phyloP scores from a whole-genome alignment of 2,329 filamentous ascomycete genomes.

The Apiospora aurea region DNA sequence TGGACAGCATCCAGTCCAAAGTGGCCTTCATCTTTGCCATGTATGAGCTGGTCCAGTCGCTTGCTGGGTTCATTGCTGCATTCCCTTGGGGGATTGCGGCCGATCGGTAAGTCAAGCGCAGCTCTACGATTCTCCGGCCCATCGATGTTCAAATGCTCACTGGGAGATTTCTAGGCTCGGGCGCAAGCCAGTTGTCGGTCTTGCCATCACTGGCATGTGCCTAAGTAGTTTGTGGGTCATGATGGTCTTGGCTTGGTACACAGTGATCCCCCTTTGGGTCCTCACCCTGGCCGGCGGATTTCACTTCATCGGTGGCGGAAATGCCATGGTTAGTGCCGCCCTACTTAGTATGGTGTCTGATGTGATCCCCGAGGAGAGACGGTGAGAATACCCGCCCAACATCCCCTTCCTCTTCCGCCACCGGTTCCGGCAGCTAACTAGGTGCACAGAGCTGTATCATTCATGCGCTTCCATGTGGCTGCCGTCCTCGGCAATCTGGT shows the following conservation, averaged over 20 bases:
- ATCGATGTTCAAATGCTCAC: background rate
- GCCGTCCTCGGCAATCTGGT: slow-evolving; percentile 45
- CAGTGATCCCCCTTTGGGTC: slow-evolving; percentile 41
- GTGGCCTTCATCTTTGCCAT: slow-evolving; percentile 46
- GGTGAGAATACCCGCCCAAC: slow-evolving; percentile 30
- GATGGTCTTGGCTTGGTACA: slow-evolving; percentile 43
- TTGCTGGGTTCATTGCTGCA: slow-evolving; percentile 44
- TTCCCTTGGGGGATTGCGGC: slow-evolving; percentile 49
- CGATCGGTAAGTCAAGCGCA: slow-evolving; percentile 38
- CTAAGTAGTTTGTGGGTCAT: slow-evolving; percentile 40
- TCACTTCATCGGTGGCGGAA: slow-evolving; percentile 45
- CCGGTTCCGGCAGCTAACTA: background rate
- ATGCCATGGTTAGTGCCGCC: slow-evolving; percentile 40
- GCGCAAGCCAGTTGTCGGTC: slow-evolving; percentile 43
- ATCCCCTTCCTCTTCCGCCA: background rate
- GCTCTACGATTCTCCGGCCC: background rate
- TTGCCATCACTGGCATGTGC: slow-evolving; percentile 41
- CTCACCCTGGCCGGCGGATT: slow-evolving; percentile 44
- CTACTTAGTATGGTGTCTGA: slow-evolving; percentile 47
- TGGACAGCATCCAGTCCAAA: slow-evolving; percentile 42
- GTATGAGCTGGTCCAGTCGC: slow-evolving; percentile 37
- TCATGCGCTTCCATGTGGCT: slow-evolving; percentile 42
- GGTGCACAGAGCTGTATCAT: slow-evolving; percentile 43
- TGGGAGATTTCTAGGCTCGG: slow-evolving; percentile 39
- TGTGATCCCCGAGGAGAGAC: slow-evolving; percentile 45